Percentiles rank a stretch among this genome's conserved stretches.
Conservation (phyloP, 1,284 basidiomycete genomes). For the Albatrellus sp. region DNA sequence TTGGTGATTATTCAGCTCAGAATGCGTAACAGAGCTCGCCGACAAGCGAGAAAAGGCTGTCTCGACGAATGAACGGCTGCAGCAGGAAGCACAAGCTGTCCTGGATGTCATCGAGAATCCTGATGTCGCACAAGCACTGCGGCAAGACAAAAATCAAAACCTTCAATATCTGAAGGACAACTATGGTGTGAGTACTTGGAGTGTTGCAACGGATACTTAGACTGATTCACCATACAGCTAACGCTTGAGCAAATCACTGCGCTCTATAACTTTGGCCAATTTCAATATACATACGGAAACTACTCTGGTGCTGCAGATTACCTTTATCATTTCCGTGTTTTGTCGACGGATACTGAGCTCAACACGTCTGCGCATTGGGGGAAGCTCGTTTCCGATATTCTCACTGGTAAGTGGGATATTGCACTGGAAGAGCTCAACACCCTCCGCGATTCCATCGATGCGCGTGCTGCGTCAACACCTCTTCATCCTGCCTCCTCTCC, state of each 20-base stretch:
- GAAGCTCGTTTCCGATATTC: slow-evolving; percentile 92
- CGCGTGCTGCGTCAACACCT: slow-evolving; percentile 39
- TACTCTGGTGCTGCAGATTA: slow-evolving; percentile 96
- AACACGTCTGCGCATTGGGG: slow-evolving; percentile 97
- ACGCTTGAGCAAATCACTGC: slow-evolving; percentile 91
- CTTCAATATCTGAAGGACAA: slow-evolving; percentile 89
- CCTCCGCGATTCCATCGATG: slow-evolving; percentile 85
- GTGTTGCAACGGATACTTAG: slow-evolving; percentile 3
- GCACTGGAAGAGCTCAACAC: slow-evolving; percentile 91
- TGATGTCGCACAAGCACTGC: slow-evolving; percentile 80
- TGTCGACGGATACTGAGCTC: slow-evolving; percentile 86
- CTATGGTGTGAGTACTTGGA: slow-evolving; percentile 57
- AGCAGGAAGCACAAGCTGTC: slow-evolving; percentile 85
- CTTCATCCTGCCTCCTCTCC: slow-evolving; percentile 31
- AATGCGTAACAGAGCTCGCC: slow-evolving; percentile 54
- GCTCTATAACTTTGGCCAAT: slow-evolving; percentile 96
- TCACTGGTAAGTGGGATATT: slow-evolving; percentile 89
- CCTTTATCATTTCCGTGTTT: slow-evolving; percentile 96
- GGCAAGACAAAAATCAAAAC: slow-evolving; percentile 97
- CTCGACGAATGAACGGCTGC: slow-evolving; percentile 72
- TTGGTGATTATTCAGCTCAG: not conserved
- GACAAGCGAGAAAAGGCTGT: slow-evolving; percentile 73
- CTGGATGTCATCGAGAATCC: slow-evolving; percentile 95
- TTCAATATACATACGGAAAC: slow-evolving; percentile 95
- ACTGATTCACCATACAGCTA: slow-evolving; percentile 41